These are phyloP conservation scores for Macaranga tanarius DNA, from an alignment of 441 rosid genomes.

Conservation along the genomic window DNA sequence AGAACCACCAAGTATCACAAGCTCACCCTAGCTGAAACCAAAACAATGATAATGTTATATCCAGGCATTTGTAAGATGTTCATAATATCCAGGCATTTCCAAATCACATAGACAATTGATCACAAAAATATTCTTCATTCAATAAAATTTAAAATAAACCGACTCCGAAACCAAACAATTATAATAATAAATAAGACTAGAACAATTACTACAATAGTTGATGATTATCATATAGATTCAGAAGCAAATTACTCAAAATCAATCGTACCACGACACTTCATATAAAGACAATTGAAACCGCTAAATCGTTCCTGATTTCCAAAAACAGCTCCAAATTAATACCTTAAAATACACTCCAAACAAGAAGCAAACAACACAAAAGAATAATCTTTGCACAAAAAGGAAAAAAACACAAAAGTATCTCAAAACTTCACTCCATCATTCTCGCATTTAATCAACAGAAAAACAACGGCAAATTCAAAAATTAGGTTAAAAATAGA, in stretches of 20 bases:
- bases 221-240: neutral
- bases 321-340: neutral
- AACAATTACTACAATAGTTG: too few relatives aligned
- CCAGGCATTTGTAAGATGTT: neutral
- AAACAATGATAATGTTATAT: neutral
- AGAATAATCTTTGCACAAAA: neutral
- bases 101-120: neutral
- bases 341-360: neutral
- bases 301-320: neutral
- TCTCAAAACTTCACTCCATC: neutral
- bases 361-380: neutral
- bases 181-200: too few relatives aligned
- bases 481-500: neutral
- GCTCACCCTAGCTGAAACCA: slow-evolving; percentile 9
- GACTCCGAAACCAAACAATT: too few relatives aligned
- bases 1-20: slow-evolving; percentile 8
- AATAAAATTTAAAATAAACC: neutral
- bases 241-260: neutral
- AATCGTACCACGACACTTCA: neutral
- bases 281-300: slow-evolving; percentile 3
- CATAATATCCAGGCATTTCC: neutral
- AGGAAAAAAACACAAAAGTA: neutral
- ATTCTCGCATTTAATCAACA: neutral
- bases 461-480: neutral
- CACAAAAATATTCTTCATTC: neutral